Base-by-base conservation (phyloP, 169 alveolate species). In the Eimeria sp. region DNA sequence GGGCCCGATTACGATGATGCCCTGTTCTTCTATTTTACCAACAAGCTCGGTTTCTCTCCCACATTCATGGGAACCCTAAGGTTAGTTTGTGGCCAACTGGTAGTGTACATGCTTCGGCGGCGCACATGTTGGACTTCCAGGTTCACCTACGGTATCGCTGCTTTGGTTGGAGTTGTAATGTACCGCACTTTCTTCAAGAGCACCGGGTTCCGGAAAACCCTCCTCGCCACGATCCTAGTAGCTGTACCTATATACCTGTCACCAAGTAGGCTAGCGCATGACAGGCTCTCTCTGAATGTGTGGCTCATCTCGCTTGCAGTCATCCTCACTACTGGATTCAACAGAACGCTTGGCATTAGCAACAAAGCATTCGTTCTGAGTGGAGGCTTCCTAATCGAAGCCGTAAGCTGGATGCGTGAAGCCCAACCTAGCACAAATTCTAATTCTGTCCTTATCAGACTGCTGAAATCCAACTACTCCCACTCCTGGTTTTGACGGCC, bases 1-100 rank as follows among this genome's bases (percentile, higher is more conserved):
- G 99, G 99, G 23, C 99, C 99, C 20, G 99, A 98, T 78, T 98
- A 98, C 89, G 99, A 98, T 54, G 99, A 99, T 90, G 99, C 99
- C 3, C 97, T 99, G 97, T 99, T 99, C 97, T 99, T 98, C 97
- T 99, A 97, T 96, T 98, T 98, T 87, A 98, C 99, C 10, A 98
- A 98, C 95, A 98, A 97, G 40, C 97, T 99, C 85, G 98, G 99
- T 23, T 99, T 99, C 95, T 97, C 98, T 43, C 99, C 99, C 37
- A 97, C 98, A 49, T 98, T 99, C 96, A 98, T 99, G 98, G 99
- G 99, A 4, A 97, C 98, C n/a, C 95, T 99, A 85, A 96, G 99
- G 97, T 95, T 30, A 16, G 95, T n/a, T 49, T 23, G 83, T 68
- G 18, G 95, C 87, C 40, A 49, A 27, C 16, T 30, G 33, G 37